phyloP scores from a whole-genome alignment of 306 rosid species.

The Boehmeria nivea region DNA sequence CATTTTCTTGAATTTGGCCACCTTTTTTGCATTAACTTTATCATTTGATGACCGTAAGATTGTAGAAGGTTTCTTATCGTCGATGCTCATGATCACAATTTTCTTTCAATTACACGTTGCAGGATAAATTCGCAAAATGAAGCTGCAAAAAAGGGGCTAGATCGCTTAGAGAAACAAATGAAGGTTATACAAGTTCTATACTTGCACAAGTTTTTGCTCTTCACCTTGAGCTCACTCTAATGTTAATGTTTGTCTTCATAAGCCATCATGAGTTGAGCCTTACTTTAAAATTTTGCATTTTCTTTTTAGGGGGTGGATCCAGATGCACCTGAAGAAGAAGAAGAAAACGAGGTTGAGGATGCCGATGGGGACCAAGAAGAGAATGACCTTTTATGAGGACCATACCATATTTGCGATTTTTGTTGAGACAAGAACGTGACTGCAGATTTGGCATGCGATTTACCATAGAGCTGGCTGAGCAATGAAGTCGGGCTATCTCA shows the following conservation, averaged over 20 bases:
- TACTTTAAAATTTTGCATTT: constrained; percentile 11
- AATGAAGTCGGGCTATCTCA: no score
- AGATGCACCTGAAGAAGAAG: constrained; percentile 98
- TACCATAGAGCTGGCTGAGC: no score
- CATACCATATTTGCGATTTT: constrained; percentile 1
- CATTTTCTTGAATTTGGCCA: no score
- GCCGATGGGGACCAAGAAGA: constrained; percentile 97
- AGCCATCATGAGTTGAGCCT: no score
- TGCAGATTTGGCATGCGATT: no score
- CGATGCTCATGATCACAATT: constrained; percentile 5
- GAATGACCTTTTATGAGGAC: constrained; percentile 62
- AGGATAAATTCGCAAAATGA: constrained; percentile 92
- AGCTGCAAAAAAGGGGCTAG: constrained; percentile 92
- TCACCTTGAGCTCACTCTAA: background rate
- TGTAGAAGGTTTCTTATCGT: constrained; percentile 5
- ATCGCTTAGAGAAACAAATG: constrained; percentile 95
- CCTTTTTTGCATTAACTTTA: no score
- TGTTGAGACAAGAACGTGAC: constrained; percentile 9
- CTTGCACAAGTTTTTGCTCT: background rate
- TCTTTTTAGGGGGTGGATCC: constrained; percentile 80
- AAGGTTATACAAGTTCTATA: constrained; percentile 47
- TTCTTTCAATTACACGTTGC: constrained; percentile 12
- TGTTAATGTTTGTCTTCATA: background rate
- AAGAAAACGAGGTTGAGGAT: constrained; percentile 92
- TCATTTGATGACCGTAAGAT: no score